Evolutionary conservation across 768 basidiomycete genomes (phyloP), one percentile per base, ranked within the genome.

Genomic region (Leucocoprinus birnbaumii): DNA sequence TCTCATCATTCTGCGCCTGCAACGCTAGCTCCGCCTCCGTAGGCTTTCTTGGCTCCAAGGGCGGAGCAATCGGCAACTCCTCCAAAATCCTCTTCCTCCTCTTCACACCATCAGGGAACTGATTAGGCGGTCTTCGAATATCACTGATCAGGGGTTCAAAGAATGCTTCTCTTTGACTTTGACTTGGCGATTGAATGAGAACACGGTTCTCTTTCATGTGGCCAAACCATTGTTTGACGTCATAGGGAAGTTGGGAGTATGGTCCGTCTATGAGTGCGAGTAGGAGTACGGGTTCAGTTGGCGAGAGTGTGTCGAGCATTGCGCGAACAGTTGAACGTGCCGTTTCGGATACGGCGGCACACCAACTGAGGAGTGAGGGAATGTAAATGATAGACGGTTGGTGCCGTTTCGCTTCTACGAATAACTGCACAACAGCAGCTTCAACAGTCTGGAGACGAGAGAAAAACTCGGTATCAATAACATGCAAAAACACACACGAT

Each of bases 311-410:
- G 63, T 97, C 94, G 10, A 99, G 83, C 83, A 98, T 87, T 1
- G 94, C 85, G 41, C 86, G 87, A 31, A 98, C 83, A 0, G 94
- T 96, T 2, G 87, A 80, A 9, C 94, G 80, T 0, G 93, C 80
- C 0, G 88, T 87, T 61, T 98, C 94, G 0, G 88, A 81, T 21
- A 98, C 82, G 2, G 93, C 85, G 0, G 85, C 76, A 59, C 89
- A 89, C 94, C 95, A 98, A 0, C 86, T 82, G 1, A 83, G 63
- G 5, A 99, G 80, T 1, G 92, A 90, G 0, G 96, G 96, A 26
- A 99, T 91, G 68, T 95, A 98, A 46, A 99, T 82, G 35, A 98
- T 87, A 0, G 94, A 94, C 0, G 97, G 97, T 62, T 96, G 94
- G 66, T 97, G 92, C 24, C 96, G 86, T 66, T 98, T 98, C 0